phyloP scores from a whole-genome alignment of 2,329 filamentous ascomycete species.

The Fusarium decemcellulare region DNA sequence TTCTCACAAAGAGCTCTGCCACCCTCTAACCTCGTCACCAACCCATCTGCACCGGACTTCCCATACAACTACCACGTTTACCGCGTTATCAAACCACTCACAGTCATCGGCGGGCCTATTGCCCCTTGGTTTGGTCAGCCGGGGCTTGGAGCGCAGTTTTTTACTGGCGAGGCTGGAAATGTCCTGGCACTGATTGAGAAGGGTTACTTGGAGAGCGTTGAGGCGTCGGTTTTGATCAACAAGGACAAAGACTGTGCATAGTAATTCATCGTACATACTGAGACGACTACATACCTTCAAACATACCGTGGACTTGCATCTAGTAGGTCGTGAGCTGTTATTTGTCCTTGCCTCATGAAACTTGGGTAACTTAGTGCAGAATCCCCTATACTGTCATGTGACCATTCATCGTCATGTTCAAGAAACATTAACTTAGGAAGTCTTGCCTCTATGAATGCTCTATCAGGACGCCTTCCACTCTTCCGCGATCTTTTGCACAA shows the following conservation, averaged over 20 bases:
- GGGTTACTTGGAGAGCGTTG: constrained; percentile 32
- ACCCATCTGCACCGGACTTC: constrained; percentile 47
- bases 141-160: constrained; percentile 57
- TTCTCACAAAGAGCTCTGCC: constrained; percentile 63
- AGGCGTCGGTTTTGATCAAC: constrained; percentile 33
- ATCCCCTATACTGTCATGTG: no score
- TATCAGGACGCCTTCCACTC: constrained; percentile 8
- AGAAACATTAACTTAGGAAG: no score
- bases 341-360: no score
- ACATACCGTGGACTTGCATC: no score
- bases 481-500: constrained; percentile 10
- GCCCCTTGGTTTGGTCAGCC: constrained; percentile 66
- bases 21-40: constrained; percentile 59
- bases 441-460: no score
- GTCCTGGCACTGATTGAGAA: constrained; percentile 37
- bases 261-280: background rate
- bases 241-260: constrained; percentile 29
- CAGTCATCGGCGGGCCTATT: constrained; percentile 60
- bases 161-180: constrained; percentile 47
- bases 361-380: no score
- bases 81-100: constrained; percentile 56
- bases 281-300: no score
- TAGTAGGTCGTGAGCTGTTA: no score
- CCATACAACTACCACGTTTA: constrained; percentile 67
- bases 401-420: no score